Conservation (phyloP, 441 rosid genomes). For the Euphorbia schlechtendalii region DNA sequence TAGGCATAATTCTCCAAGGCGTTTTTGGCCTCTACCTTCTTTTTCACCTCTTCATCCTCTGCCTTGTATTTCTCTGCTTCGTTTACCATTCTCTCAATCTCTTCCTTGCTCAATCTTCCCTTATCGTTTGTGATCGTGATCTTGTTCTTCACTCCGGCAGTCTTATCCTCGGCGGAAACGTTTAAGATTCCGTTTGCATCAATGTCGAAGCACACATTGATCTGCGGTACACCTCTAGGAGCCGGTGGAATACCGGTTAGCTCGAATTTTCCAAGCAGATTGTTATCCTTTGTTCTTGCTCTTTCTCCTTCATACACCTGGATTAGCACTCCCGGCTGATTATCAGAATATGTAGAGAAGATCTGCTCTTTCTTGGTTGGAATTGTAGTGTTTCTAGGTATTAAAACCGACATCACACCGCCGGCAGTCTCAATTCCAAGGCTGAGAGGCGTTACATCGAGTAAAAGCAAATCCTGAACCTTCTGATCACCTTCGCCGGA, state of each 20-base stretch:
- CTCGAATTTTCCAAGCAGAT: constrained; percentile 19
- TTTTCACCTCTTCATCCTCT: constrained; percentile 49
- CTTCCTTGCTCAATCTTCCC: constrained; percentile 30
- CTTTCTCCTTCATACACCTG: constrained; percentile 22
- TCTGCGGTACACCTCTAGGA: constrained; percentile 34
- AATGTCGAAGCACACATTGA: constrained; percentile 20
- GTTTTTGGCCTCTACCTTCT: constrained; percentile 36
- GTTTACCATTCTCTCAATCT: constrained; percentile 37
- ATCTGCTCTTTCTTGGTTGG: constrained; percentile 34
- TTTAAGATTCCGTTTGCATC: constrained; percentile 17
- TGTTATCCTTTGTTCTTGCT: constrained; percentile 40
- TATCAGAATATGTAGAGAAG: constrained; percentile 39
- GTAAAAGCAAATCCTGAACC: constrained; percentile 39
- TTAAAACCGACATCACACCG: not conserved
- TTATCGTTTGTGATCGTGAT: constrained; percentile 50
- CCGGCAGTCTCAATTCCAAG: constrained; percentile 31
- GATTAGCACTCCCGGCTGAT: constrained; percentile 16
- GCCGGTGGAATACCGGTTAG: constrained; percentile 20
- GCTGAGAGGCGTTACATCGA: constrained; percentile 37
- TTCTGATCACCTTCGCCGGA: constrained; percentile 38
- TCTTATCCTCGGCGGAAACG: constrained; percentile 45
- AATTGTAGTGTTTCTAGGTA: constrained; percentile 22
- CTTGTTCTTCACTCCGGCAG: constrained; percentile 46
- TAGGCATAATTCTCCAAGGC: not conserved
- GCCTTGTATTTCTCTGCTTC: constrained; percentile 49